A percentile compares a stretch with the other conserved stretches of the same genome.
These are phyloP conservation scores for Magnaporthiopsis poae DNA, from an alignment of 2,329 filamentous ascomycete genomes.

Conservation along the genomic window DNA sequence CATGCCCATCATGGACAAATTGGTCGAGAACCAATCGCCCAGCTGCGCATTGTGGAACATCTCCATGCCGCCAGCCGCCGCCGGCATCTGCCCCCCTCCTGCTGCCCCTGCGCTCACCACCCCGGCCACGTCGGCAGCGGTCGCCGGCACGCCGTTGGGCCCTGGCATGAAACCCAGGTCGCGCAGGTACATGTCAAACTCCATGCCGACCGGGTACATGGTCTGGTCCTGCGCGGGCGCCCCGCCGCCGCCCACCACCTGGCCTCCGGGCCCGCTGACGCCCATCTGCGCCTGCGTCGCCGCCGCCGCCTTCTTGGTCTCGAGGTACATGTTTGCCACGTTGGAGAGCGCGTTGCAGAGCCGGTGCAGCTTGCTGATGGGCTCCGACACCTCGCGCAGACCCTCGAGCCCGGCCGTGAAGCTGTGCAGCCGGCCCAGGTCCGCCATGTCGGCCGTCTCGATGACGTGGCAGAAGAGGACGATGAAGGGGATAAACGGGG, in stretches of 20 bases:
- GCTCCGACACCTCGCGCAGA: slow-evolving; percentile 43
- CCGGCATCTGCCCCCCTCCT: neutral
- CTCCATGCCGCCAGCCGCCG: neutral
- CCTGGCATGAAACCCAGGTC: slow-evolving; percentile 51
- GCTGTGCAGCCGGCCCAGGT: slow-evolving; percentile 44
- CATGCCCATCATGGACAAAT: slow-evolving; percentile 56
- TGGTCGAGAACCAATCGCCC: slow-evolving; percentile 58
- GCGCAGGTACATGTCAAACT: slow-evolving; percentile 56
- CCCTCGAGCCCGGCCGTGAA: slow-evolving; percentile 48
- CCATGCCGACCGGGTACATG: slow-evolving; percentile 42
- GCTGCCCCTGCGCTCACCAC: neutral
- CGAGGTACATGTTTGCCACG: slow-evolving; percentile 52
- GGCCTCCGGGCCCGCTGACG: neutral
- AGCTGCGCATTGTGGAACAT: slow-evolving; percentile 30
- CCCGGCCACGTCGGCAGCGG: slow-evolving; percentile 26
- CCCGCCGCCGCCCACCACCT: slow-evolving; percentile 1
- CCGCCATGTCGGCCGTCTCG: slow-evolving; percentile 41
- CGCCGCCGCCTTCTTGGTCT: slow-evolving; percentile 35
- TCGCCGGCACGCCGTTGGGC: slow-evolving; percentile 48
- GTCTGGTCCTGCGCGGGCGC: slow-evolving; percentile 22
- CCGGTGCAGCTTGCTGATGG: slow-evolving; percentile 50
- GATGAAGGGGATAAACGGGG: slow-evolving; percentile 51
- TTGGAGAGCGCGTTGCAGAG: slow-evolving; percentile 53
- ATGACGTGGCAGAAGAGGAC: slow-evolving; percentile 50
- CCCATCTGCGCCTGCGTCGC: slow-evolving; percentile 17